A percentile compares a stretch with the other conserved stretches of the same genome.
Conservation (phyloP, 2,329 filamentous ascomycete genomes). For the Cadophora malorum region DNA sequence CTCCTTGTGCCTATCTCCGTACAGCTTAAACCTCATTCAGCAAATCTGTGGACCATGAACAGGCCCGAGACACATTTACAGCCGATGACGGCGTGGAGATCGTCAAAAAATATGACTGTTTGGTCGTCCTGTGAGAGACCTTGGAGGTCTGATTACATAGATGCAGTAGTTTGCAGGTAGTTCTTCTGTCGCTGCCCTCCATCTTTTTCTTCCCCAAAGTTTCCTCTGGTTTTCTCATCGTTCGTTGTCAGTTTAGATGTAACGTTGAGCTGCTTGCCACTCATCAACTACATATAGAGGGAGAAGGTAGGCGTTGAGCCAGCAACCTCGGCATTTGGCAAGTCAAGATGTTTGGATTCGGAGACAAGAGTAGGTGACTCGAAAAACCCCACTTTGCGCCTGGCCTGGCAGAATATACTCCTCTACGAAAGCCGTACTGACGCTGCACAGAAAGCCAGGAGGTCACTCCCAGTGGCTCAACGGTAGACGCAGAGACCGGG, state of each 20-base stretch:
- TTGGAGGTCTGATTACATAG: constrained; percentile 17
- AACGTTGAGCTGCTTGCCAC: constrained; percentile 17
- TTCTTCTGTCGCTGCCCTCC: neutral
- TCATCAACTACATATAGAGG: constrained; percentile 8
- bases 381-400: constrained; percentile 20
- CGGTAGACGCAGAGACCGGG: constrained; percentile 36
- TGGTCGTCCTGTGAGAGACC: neutral
- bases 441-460: constrained; percentile 24
- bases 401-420: constrained; percentile 4
- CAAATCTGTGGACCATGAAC: neutral
- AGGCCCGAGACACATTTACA: neutral
- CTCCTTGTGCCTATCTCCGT: neutral
- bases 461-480: constrained; percentile 31
- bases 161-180: neutral
- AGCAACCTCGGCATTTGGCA: neutral
- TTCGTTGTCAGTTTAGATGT: constrained; percentile 7
- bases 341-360: constrained; percentile 29
- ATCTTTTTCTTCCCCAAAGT: neutral
- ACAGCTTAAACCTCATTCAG: constrained; percentile 4
- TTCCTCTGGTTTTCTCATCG: neutral
- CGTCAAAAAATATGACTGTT: neutral
- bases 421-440: constrained; percentile 10
- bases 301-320: neutral
- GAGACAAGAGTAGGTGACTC: constrained; percentile 28
- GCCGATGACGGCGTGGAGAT: constrained; percentile 4